Percentiles rank a stretch among this genome's conserved stretches.
These are phyloP conservation scores for Ophiognomonia clavigignenti-juglandacearum DNA, from an alignment of 2,329 filamentous ascomycete genomes.

Conservation along the genomic window DNA sequence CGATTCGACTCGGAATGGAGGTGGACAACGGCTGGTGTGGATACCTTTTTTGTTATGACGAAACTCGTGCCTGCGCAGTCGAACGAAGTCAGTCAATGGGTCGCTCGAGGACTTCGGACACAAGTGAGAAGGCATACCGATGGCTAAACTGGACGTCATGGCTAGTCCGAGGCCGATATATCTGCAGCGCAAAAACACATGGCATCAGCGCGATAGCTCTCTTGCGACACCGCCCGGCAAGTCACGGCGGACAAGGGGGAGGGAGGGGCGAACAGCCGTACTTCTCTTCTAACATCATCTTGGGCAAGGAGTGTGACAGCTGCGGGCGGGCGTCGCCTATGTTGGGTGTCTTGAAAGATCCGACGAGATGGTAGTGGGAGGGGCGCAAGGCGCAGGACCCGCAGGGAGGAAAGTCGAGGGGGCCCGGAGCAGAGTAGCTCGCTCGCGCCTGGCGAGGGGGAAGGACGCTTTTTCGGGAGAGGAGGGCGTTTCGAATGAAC, in stretches of 20 bases:
- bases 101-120: neutral
- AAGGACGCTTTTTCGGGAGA: neutral
- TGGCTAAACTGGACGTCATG: conserved; percentile 69
- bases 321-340: conserved; percentile 11
- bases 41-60: conserved; percentile 97
- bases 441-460: conserved; percentile 13
- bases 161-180: conserved; percentile 73
- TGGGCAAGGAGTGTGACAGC: conserved; percentile 22
- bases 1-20: neutral
- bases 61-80: conserved; percentile 74
- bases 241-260: too few relatives aligned
- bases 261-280: conserved; percentile 24
- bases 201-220: conserved; percentile 26
- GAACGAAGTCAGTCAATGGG: conserved; percentile 19
- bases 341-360: neutral
- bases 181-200: conserved; percentile 39
- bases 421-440: conserved; percentile 1
- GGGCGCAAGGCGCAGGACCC: conserved; percentile 12
- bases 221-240: neutral
- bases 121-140: conserved; percentile 48
- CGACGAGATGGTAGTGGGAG: too few relatives aligned
- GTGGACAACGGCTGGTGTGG: neutral
- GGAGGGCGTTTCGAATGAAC: neutral
- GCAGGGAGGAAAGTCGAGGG: conserved; percentile 4
- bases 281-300: conserved; percentile 43